Conservation (phyloP, 2,329 filamentous ascomycete species). For the Colletotrichum sp. region DNA sequence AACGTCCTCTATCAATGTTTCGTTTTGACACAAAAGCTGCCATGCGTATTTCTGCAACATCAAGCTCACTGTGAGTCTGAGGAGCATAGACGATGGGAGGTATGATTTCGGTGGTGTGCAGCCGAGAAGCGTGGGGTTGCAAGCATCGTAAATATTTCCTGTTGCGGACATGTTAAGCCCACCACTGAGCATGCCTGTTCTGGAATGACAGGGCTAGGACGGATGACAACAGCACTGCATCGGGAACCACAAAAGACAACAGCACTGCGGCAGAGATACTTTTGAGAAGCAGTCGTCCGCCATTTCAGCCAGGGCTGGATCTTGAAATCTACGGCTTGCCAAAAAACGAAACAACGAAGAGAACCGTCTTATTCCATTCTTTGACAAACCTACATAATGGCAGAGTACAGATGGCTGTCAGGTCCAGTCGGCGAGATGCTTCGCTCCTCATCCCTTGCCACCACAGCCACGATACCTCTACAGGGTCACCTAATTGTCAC, state of each 20-base stretch:
- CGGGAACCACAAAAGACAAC: not conserved
- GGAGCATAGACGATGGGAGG: not conserved
- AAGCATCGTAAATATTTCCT: not conserved
- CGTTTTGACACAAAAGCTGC: not conserved
- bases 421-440: not conserved
- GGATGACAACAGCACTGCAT: not conserved
- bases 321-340: not conserved
- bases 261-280: not conserved
- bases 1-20: not conserved
- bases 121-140: not conserved
- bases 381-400: not conserved
- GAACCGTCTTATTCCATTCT: not conserved
- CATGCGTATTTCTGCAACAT: not conserved
- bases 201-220: not conserved
- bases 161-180: not conserved
- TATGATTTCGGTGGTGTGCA: not conserved
- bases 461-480: slow-evolving; percentile 15
- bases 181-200: not conserved
- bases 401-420: not conserved
- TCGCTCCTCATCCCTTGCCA: slow-evolving; percentile 12
- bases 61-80: not conserved
- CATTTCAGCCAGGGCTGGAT: not conserved
- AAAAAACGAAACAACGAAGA: not conserved
- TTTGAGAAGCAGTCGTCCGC: not conserved
- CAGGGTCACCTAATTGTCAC: slow-evolving; percentile 12